These are phyloP conservation scores for Escallonia herrerae DNA, from an alignment of 129 eudicot species.

Conservation along the genomic window DNA sequence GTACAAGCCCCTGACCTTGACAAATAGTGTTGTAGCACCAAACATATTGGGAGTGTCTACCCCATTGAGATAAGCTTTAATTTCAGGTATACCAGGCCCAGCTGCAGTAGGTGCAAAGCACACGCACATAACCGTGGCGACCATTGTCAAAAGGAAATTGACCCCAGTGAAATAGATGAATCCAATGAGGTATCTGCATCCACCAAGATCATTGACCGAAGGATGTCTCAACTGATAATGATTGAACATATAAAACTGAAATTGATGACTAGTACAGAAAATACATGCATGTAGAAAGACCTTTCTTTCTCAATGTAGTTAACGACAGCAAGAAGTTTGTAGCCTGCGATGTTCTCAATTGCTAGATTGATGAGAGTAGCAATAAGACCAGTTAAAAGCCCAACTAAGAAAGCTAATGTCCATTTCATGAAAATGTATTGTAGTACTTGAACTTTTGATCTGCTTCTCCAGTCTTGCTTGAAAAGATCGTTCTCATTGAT, in stretches of 20 bases:
- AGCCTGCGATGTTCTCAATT: conserved; percentile 82
- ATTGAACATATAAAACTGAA: not conserved
- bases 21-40: conserved; percentile 74
- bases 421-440: conserved; percentile 72
- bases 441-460: conserved; percentile 54
- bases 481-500: conserved; percentile 88
- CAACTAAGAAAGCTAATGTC: conserved; percentile 75
- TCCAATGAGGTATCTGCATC: conserved; percentile 75
- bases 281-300: conserved; percentile 13
- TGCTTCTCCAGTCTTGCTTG: conserved; percentile 91
- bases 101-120: conserved; percentile 92
- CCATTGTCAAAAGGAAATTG: conserved; percentile 57
- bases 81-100: conserved; percentile 94
- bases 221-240: conserved; percentile 1
- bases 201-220: conserved; percentile 17
- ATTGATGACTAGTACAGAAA: not conserved
- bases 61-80: conserved; percentile 91
- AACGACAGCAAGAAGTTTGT: conserved; percentile 57
- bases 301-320: conserved; percentile 45
- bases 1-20: conserved; percentile 44
- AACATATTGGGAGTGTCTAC: conserved; percentile 87
- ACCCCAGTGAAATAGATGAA: conserved; percentile 44
- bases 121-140: conserved; percentile 55
- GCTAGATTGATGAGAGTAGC: conserved; percentile 89
- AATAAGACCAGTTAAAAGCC: conserved; percentile 65